These are phyloP conservation scores for Phytophthora chlamydospora DNA, from an alignment of 352 stramenopile species.

Conservation along the genomic window DNA sequence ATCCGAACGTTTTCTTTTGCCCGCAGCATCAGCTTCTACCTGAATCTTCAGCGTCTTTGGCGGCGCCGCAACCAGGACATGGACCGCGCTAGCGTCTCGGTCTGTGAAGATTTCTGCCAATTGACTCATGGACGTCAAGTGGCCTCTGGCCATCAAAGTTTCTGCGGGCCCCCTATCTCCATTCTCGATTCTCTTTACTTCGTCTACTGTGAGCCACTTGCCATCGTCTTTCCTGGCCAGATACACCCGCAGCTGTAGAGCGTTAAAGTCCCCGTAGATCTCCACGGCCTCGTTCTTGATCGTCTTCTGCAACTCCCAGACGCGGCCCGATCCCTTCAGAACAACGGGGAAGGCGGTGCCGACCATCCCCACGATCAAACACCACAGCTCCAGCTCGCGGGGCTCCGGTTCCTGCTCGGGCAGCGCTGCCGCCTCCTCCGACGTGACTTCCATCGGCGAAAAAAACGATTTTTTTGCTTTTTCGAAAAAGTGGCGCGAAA, in stretches of 20 bases:
- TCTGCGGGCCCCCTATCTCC: conserved; percentile 14
- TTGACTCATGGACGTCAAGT: conserved; percentile 28
- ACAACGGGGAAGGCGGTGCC: conserved; percentile 32
- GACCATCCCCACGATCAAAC: conserved; percentile 36
- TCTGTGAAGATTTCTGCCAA: conserved; percentile 22
- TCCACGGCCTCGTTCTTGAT: conserved; percentile 35
- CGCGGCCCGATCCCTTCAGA: conserved; percentile 21
- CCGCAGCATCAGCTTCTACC: conserved; percentile 15
- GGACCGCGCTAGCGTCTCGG: conserved; percentile 11
- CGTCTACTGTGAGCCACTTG: conserved; percentile 20
- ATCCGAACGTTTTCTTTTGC: conserved; percentile 32
- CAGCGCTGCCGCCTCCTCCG: conserved; percentile 11
- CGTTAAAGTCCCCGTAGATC: conserved; percentile 35
- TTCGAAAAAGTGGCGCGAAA: conserved; percentile 16
- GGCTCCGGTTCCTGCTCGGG: conserved; percentile 5
- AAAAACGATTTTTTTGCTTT: conserved; percentile 4
- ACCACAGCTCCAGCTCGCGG: conserved; percentile 28
- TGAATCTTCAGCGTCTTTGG: conserved; percentile 5
- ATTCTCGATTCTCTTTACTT: conserved; percentile 28
- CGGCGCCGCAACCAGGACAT: conserved; percentile 27
- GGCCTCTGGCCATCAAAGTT: conserved; percentile 18
- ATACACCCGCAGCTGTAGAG: conserved; percentile 25
- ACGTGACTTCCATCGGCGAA: not conserved
- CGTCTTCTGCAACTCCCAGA: conserved; percentile 36
- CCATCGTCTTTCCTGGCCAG: conserved; percentile 26